Evolutionary conservation across 148 eudicot genomes (phyloP).

Genomic region (Tetragonia tetragonoides): DNA sequence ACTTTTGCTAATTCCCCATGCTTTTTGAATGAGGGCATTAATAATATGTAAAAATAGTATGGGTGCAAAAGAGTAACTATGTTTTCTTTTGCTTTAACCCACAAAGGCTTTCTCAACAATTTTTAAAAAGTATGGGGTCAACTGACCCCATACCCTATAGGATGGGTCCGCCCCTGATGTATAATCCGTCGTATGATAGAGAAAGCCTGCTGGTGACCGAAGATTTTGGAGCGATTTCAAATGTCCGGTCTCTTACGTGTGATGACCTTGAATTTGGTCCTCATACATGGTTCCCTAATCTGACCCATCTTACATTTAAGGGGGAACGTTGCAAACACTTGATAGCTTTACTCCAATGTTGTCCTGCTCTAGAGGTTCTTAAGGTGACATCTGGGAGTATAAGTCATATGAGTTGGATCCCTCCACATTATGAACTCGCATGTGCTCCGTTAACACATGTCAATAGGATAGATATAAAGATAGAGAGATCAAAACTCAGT

Average conservation of each 20-base stretch:
- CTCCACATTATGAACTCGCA: background rate
- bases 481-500: too few relatives aligned
- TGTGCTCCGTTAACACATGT: background rate
- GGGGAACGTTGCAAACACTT: background rate
- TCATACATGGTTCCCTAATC: background rate
- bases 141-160: too few relatives aligned
- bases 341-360: background rate
- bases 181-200: too few relatives aligned
- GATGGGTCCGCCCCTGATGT: too few relatives aligned
- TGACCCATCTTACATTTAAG: background rate
- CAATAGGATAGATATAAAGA: slow-evolving; percentile 1
- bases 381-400: background rate
- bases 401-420: background rate
- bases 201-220: too few relatives aligned
- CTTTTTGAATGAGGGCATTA: too few relatives aligned
- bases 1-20: too few relatives aligned
- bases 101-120: too few relatives aligned
- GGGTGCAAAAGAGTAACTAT: too few relatives aligned
- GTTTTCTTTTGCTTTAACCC: too few relatives aligned
- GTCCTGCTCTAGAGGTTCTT: slow-evolving; percentile 11
- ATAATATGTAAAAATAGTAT: too few relatives aligned
- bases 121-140: too few relatives aligned
- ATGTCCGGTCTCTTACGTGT: background rate
- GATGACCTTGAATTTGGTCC: background rate
- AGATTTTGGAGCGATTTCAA: background rate